Percentiles rank a stretch among this genome's conserved stretches.
Conservation (phyloP, 2,329 filamentous ascomycete genomes). For the Ascomycota sp. region DNA sequence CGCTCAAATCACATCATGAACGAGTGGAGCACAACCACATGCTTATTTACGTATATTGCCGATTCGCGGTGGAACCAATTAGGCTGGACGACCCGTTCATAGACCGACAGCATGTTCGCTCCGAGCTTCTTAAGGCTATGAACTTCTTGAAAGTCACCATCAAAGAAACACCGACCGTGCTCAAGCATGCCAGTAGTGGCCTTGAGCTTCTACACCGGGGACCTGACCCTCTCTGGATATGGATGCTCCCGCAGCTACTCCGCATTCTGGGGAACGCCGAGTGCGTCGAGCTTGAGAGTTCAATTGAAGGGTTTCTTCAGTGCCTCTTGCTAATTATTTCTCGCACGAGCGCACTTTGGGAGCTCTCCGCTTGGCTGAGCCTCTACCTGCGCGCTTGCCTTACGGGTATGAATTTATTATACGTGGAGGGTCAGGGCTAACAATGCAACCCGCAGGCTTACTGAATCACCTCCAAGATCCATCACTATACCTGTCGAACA, state of each 20-base stretch:
- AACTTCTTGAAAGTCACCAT: slow-evolving; percentile 57
- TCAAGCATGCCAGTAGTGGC: slow-evolving; percentile 23
- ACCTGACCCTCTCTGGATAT: slow-evolving; percentile 39
- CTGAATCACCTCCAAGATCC: slow-evolving; percentile 15
- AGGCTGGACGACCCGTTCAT: slow-evolving; percentile 47
- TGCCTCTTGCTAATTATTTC: slow-evolving; percentile 23
- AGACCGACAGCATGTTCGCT: slow-evolving; percentile 27
- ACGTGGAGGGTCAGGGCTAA: slow-evolving; percentile 3
- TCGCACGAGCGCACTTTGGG: slow-evolving; percentile 24
- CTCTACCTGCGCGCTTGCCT: slow-evolving; percentile 27
- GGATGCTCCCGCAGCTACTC: slow-evolving; percentile 37
- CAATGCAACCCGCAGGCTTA: slow-evolving; percentile 7
- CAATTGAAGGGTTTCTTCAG: slow-evolving; percentile 30
- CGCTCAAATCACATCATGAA: slow-evolving; percentile 39
- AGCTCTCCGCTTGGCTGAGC: slow-evolving; percentile 18
- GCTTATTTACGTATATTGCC: slow-evolving; percentile 62
- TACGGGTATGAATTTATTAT: slow-evolving; percentile 16
- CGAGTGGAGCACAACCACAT: slow-evolving; percentile 60
- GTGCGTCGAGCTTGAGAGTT: slow-evolving; percentile 23
- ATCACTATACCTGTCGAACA: slow-evolving; percentile 7
- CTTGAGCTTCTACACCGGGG: slow-evolving; percentile 28
- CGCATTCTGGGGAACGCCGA: slow-evolving; percentile 30
- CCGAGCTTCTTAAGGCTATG: slow-evolving; percentile 48
- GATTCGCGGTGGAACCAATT: slow-evolving; percentile 52
- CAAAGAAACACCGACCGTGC: slow-evolving; percentile 48